These are phyloP conservation scores for Pestalotiopsis sp. DNA, from an alignment of 2,329 filamentous ascomycete genomes.

Conservation along the genomic window DNA sequence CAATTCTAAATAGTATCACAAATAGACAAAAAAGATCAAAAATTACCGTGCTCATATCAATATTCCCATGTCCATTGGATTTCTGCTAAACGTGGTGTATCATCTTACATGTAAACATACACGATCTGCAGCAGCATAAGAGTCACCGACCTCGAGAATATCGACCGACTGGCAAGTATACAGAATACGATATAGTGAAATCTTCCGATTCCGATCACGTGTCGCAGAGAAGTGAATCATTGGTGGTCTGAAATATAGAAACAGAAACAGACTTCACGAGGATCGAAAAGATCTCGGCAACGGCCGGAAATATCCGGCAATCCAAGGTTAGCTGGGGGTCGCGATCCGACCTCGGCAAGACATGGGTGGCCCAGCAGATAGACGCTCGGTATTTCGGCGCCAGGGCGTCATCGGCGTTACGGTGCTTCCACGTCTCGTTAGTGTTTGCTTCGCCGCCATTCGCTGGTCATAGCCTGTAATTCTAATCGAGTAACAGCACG, in stretches of 20 bases:
- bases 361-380: background rate
- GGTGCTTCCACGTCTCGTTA: background rate
- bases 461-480: background rate
- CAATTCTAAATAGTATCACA: background rate
- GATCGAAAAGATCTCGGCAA: constrained; percentile 1
- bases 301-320: constrained; percentile 11
- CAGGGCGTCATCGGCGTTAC: constrained; percentile 1
- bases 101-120: too few species aligned
- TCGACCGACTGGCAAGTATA: background rate
- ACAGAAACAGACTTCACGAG: too few species aligned
- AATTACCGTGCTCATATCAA: constrained; percentile 5
- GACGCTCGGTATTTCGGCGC: constrained; percentile 10
- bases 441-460: background rate
- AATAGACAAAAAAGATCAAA: constrained; percentile 18
- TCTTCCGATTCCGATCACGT: background rate
- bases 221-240: background rate
- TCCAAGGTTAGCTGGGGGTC: background rate
- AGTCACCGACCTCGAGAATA: too few species aligned
- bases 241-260: background rate
- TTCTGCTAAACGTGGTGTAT: too few species aligned
- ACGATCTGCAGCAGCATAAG: too few species aligned
- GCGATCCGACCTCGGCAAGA: constrained; percentile 14
- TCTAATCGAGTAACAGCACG: background rate
- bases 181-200: background rate
- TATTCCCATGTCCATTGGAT: background rate